These are phyloP conservation scores for Pichia insulana DNA, from an alignment of 805 yeast species.

Conservation along the genomic window DNA sequence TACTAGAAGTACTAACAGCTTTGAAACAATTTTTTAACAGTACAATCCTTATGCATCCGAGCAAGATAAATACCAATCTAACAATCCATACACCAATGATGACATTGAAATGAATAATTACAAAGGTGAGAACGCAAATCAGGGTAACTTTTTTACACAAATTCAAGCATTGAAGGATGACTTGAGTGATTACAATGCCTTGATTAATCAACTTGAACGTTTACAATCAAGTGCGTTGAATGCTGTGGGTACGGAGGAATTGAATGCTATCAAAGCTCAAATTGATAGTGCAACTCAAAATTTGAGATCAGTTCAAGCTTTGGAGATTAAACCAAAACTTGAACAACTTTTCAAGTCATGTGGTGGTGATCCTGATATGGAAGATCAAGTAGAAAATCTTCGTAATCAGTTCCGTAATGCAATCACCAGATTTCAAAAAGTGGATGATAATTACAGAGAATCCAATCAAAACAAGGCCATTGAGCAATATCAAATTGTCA, in stretches of 20 bases:
- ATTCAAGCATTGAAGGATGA: constrained; percentile 61
- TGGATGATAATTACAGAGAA: constrained; percentile 81
- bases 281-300: constrained; percentile 71
- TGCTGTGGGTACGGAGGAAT: constrained; percentile 65
- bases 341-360: constrained; percentile 67
- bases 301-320: constrained; percentile 66
- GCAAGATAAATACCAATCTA: constrained; percentile 16
- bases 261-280: constrained; percentile 60
- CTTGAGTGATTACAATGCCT: constrained; percentile 60
- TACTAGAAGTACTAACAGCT: constrained; percentile 1
- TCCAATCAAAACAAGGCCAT: constrained; percentile 81
- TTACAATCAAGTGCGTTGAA: constrained; percentile 63
- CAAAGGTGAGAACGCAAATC: background rate
- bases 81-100: constrained; percentile 9
- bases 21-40: background rate
- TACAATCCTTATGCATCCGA: constrained; percentile 22
- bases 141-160: constrained; percentile 53
- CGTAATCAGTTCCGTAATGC: constrained; percentile 77
- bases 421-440: constrained; percentile 78
- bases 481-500: constrained; percentile 85
- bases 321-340: constrained; percentile 62
- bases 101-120: constrained; percentile 16
- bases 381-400: constrained; percentile 83
- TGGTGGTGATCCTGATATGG: constrained; percentile 66
- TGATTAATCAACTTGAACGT: constrained; percentile 60